Evolutionary conservation across 257 asterid genomes (phyloP).

Genomic region (Verbascum thapsus): DNA sequence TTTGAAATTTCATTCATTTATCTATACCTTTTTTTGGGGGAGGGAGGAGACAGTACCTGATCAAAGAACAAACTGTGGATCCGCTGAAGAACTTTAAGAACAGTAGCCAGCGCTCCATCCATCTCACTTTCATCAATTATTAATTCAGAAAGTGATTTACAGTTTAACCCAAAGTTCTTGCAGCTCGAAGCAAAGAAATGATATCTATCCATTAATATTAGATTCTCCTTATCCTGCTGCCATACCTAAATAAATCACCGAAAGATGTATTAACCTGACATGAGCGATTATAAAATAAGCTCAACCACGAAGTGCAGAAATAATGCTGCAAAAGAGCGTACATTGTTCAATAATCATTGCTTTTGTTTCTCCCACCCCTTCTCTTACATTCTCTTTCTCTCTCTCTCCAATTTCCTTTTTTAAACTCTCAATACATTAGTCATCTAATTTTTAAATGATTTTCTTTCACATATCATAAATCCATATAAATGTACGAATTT

Average conservation of each 20-base stretch:
- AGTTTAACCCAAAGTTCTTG: constrained; percentile 66
- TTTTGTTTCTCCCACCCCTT: not conserved
- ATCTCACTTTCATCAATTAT: constrained; percentile 80
- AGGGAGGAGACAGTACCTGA: constrained; percentile 40
- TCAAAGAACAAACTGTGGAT: constrained; percentile 66
- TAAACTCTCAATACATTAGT: not conserved
- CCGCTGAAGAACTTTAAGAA: constrained; percentile 62
- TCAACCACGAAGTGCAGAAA: not conserved
- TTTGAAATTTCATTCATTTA: not conserved
- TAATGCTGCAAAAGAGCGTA: not conserved
- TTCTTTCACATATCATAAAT: not conserved
- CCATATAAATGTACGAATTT: too few relatives aligned
- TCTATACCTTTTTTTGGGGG: not conserved
- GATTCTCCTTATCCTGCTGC: constrained; percentile 79
- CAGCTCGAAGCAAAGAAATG: constrained; percentile 89
- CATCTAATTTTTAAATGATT: not conserved
- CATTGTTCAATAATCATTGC: not conserved
- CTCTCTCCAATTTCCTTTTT: not conserved
- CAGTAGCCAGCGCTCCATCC: constrained; percentile 79
- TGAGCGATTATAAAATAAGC: not conserved
- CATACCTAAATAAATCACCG: constrained; percentile 57
- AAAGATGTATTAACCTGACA: constrained; percentile 3
- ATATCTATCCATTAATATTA: constrained; percentile 86
- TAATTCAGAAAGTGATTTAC: constrained; percentile 66
- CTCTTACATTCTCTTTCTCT: not conserved